Evolutionary conservation across 2,329 filamentous ascomycete species (phyloP), one percentile per base, ranked within the genome.

Genomic region (Ceratocystis lukuohia): DNA sequence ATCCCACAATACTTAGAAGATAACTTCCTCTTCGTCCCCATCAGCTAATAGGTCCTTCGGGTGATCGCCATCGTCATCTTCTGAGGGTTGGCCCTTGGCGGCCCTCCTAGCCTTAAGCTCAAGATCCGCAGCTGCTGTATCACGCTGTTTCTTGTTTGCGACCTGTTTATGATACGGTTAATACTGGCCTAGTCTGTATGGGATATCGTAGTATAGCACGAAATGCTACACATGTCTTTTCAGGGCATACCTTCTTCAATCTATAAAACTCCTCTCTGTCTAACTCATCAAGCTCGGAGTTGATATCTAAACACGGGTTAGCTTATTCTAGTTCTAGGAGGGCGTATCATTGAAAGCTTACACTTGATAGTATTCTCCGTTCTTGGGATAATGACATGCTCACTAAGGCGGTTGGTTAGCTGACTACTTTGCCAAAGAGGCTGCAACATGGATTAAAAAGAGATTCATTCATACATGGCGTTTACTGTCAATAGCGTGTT

Each of bases 321-420:
- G 30, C 12, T 41, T 41, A 5, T 41, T 5, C 12, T 15, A 41
- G 10, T 15, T 15, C 37, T 41, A 41, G 5, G 20, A 48, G 15
- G 22, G 20, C n/a, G 20, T 65, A 17, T 33, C 2, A n/a, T 53
- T 17, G 5, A n/a, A 4, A 3, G 72, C 82, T 71, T 78, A 87
- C 87, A 99, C 78, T 96, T 96, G 80, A 99, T 99, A n/a, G 94
- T 99, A 74, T 97, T 99, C 76, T 99, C 94, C 15, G 94, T 99
- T 70, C 94, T 84, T 12, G 94, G 94, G 72, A 99, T 99, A 71
- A 99, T 97, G 71, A 99, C 90, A 75, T 95, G 89, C 76, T 94
- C 89, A 73, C 85, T 88, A 70, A 4, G 7, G 28, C 41, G 8
- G 69, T 75, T 70, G 8, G 69, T 75, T 70, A 74, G 73, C 62